Percentiles rank a stretch among this genome's conserved stretches.
Conservation (phyloP, 2,329 filamentous ascomycete genomes). For the Tolypocladium pustulatum region DNA sequence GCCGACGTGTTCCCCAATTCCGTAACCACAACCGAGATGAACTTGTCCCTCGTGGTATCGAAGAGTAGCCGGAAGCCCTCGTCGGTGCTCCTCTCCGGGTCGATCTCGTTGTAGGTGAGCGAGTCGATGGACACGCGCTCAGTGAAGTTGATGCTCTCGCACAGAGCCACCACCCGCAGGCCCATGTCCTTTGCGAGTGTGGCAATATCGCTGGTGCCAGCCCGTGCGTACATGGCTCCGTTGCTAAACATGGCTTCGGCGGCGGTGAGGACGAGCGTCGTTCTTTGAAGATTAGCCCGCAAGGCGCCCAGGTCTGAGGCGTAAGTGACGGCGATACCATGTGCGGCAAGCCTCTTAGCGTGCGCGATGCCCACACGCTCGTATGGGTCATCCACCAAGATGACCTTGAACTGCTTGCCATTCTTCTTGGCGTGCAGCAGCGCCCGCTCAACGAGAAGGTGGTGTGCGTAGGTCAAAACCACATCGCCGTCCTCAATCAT, state of each 20-base stretch:
- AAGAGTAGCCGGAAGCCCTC: conserved; percentile 62
- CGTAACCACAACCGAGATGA: conserved; percentile 80
- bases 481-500: conserved; percentile 73
- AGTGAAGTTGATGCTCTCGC: conserved; percentile 89
- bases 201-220: conserved; percentile 79
- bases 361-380: conserved; percentile 45
- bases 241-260: conserved; percentile 95
- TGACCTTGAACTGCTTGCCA: conserved; percentile 71
- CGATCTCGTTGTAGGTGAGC: conserved; percentile 89
- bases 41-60: conserved; percentile 81
- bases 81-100: conserved; percentile 53
- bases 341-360: conserved; percentile 55
- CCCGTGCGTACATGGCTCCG: conserved; percentile 76
- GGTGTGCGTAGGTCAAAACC: conserved; percentile 78
- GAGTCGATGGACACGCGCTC: conserved; percentile 81
- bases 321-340: conserved; percentile 71
- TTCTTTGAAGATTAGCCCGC: conserved; percentile 55
- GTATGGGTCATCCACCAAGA: conserved; percentile 65
- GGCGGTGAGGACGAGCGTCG: conserved; percentile 72
- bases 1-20: conserved; percentile 82
- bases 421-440: conserved; percentile 59
- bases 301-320: conserved; percentile 66
- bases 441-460: conserved; percentile 74
- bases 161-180: conserved; percentile 78
- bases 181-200: conserved; percentile 68